phyloP scores from a whole-genome alignment of 768 basidiomycete species.

The Naganishia vaughanmartiniae region DNA sequence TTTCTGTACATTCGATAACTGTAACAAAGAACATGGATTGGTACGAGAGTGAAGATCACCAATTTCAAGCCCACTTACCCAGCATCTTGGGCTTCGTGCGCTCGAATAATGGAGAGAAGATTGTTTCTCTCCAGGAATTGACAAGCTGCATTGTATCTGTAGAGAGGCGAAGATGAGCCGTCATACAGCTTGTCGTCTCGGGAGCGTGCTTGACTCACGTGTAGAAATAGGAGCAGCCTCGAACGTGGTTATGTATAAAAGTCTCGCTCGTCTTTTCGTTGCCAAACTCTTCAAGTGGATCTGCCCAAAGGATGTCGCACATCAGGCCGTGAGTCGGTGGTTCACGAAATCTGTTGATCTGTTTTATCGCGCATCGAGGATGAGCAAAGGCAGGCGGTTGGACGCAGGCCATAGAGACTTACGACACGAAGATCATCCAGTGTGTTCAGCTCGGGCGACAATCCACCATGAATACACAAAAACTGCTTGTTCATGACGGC shows the following conservation, averaged over 20 bases:
- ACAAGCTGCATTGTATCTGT: slow-evolving; percentile 91
- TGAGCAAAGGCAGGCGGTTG: background rate
- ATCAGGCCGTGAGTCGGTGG: slow-evolving; percentile 95
- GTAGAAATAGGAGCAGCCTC: slow-evolving; percentile 96
- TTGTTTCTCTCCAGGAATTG: slow-evolving; percentile 97
- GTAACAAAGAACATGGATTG: slow-evolving; percentile 19
- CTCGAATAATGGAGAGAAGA: slow-evolving; percentile 90
- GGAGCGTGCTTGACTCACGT: slow-evolving; percentile 61
- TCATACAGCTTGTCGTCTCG: background rate
- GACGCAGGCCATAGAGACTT: slow-evolving; percentile 43
- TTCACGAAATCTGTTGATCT: slow-evolving; percentile 98
- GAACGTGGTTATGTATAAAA: slow-evolving; percentile 92
- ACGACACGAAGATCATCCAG: slow-evolving; percentile 90
- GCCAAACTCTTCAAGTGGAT: slow-evolving; percentile 96
- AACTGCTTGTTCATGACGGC: slow-evolving; percentile 99
- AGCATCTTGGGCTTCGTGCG: slow-evolving; percentile 98
- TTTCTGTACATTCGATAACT: slow-evolving; percentile 99
- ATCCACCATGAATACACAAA: slow-evolving; percentile 93
- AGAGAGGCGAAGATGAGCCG: background rate
- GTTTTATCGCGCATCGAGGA: slow-evolving; percentile 5
- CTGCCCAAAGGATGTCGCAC: slow-evolving; percentile 98
- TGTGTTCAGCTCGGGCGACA: slow-evolving; percentile 91
- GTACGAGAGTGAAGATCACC: slow-evolving; percentile 22
- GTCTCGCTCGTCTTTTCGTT: slow-evolving; percentile 85
- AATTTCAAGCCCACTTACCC: slow-evolving; percentile 60